phyloP scores from a whole-genome alignment of 2,329 filamentous ascomycete genomes.

The Trichoderma atrobrunneum region DNA sequence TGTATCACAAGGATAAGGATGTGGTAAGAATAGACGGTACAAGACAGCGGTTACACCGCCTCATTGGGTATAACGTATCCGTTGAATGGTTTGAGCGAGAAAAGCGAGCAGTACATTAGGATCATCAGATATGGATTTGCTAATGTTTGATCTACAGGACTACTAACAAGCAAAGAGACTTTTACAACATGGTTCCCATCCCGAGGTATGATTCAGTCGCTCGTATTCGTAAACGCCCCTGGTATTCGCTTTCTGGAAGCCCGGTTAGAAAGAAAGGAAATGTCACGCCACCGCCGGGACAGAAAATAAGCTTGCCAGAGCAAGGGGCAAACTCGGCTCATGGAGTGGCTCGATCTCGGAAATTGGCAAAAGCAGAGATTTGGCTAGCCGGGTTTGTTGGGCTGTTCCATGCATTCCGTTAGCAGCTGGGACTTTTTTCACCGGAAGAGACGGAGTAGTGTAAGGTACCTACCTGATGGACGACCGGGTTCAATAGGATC shows the following conservation, averaged over 20 bases:
- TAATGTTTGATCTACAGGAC: not conserved
- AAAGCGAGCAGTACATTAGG: no score
- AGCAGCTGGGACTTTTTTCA: not conserved
- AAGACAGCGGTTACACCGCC: not conserved
- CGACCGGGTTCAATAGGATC: not conserved
- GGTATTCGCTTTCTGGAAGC: not conserved
- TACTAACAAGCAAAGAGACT: not conserved
- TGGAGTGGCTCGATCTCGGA: not conserved
- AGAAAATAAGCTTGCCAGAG: not conserved
- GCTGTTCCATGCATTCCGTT: not conserved
- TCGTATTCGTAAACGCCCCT: conserved; percentile 5
- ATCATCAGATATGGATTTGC: not conserved
- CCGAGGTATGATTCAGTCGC: not conserved
- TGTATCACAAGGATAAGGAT: not conserved
- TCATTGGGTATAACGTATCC: not conserved
- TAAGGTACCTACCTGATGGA: no score
- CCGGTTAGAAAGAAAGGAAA: not conserved
- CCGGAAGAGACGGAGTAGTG: not conserved
- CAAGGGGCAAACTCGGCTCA: not conserved
- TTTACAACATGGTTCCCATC: not conserved
- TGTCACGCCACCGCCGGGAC: not conserved
- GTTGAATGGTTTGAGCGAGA: not conserved
- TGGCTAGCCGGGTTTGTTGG: not conserved
- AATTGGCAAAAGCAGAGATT: not conserved
- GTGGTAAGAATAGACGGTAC: not conserved